A percentile compares a stretch with the other conserved stretches of the same genome.
Evolutionary conservation across 1,284 basidiomycete genomes (phyloP).

Genomic region (Meira miltonrushii): DNA sequence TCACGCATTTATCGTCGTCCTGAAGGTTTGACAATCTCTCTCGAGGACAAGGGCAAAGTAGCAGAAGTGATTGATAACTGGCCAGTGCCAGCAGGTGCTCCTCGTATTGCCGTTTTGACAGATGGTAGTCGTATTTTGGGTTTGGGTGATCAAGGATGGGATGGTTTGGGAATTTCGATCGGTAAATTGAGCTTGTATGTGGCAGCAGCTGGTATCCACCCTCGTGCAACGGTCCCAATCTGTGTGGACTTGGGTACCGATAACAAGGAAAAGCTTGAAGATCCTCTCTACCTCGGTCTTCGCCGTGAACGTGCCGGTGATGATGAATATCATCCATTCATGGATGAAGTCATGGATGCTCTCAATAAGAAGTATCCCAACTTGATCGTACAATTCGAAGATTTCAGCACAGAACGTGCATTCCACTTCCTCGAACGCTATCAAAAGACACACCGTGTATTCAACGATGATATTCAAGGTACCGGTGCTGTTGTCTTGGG

Average conservation of each 20-base stretch:
- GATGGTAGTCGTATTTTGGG: constrained; percentile 92
- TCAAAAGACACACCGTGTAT: constrained; percentile 43
- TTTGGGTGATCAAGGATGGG: constrained; percentile 71
- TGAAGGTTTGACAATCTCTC: constrained; percentile 57
- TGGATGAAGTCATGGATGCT: constrained; percentile 88
- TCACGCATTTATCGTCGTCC: constrained; percentile 70
- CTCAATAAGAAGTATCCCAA: constrained; percentile 62
- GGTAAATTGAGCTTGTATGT: constrained; percentile 89
- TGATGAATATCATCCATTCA: constrained; percentile 61
- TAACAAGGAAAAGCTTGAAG: constrained; percentile 72
- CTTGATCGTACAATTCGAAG: constrained; percentile 77
- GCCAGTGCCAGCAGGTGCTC: constrained; percentile 58
- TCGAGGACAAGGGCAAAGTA: constrained; percentile 71
- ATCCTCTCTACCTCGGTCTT: constrained; percentile 84
- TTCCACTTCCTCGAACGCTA: constrained; percentile 49
- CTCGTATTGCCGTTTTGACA: constrained; percentile 54
- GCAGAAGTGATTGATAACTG: constrained; percentile 68
- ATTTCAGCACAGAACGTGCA: constrained; percentile 50
- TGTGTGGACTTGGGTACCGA: constrained; percentile 70
- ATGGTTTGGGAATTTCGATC: constrained; percentile 79
- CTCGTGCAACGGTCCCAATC: constrained; percentile 77
- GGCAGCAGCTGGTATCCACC: constrained; percentile 81
- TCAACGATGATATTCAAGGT: constrained; percentile 50
- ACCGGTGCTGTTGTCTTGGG: constrained; percentile 68
- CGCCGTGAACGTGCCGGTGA: constrained; percentile 49